A percentile compares a stretch with the other conserved stretches of the same genome.
phyloP scores from a whole-genome alignment of 225 moss, liverwort and hornwort genomes.

The Antitrichia curtipendula region DNA sequence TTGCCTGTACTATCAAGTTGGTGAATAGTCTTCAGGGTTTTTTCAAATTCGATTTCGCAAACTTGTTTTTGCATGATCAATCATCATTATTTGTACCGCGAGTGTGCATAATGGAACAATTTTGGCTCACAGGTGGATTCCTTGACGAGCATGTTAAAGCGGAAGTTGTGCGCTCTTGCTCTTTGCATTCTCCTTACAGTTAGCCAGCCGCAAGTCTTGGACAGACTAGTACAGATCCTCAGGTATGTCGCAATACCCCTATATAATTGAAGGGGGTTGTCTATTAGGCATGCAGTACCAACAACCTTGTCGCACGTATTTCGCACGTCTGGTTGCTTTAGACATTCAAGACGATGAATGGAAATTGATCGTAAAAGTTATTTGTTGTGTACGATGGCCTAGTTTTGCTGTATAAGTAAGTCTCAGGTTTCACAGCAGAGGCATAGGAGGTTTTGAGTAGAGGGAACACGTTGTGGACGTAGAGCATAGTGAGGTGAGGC shows the following conservation, averaged over 20 bases:
- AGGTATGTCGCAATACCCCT: constrained; percentile 24
- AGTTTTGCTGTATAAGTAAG: background rate
- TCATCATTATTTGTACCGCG: background rate
- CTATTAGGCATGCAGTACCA: background rate
- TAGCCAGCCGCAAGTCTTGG: constrained; percentile 87
- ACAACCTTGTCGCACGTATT: background rate
- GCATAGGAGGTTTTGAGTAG: background rate
- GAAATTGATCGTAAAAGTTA: background rate
- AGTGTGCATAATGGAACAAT: background rate
- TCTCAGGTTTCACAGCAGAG: background rate
- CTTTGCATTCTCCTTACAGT: constrained; percentile 89
- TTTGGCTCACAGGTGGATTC: constrained; percentile 70
- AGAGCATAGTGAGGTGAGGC: background rate
- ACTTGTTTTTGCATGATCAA: background rate
- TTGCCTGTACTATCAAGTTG: background rate
- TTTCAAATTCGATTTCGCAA: background rate
- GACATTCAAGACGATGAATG: background rate
- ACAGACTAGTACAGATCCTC: constrained; percentile 94
- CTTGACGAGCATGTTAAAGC: constrained; percentile 80
- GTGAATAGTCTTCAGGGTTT: background rate
- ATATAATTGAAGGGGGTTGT: background rate
- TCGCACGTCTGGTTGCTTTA: background rate
- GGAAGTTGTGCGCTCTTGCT: constrained; percentile 91
- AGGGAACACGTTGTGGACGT: background rate
- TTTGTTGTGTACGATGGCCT: background rate